phyloP scores from a whole-genome alignment of 768 basidiomycete species.

The Russula abietina region DNA sequence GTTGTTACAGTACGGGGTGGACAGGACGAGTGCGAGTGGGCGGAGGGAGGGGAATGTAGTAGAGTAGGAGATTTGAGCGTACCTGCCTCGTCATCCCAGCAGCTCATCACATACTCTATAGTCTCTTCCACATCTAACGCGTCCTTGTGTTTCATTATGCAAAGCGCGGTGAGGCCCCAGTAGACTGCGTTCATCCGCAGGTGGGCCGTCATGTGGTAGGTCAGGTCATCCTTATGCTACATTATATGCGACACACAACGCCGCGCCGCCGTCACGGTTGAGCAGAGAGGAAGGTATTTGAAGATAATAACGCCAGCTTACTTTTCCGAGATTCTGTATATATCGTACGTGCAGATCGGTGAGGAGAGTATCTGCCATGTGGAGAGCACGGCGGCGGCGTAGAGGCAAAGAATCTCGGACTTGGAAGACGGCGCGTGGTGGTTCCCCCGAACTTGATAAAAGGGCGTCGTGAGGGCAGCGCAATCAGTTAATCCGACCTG shows the following conservation, averaged over 20 bases:
- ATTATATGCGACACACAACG: too few species aligned
- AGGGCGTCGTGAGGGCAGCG: neutral
- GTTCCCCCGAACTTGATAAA: neutral
- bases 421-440: neutral
- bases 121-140: slow-evolving; percentile 82
- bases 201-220: slow-evolving; percentile 88
- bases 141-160: slow-evolving; percentile 69
- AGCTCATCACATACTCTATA: slow-evolving; percentile 85
- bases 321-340: slow-evolving; percentile 69
- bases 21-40: too few species aligned
- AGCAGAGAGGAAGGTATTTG: neutral
- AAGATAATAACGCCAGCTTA: slow-evolving; percentile 27
- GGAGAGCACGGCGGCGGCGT: neutral
- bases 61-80: slow-evolving; percentile 15
- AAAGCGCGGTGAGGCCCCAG: slow-evolving; percentile 86
- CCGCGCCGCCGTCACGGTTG: neutral
- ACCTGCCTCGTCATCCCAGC: slow-evolving; percentile 93
- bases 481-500: neutral
- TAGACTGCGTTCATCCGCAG: slow-evolving; percentile 93
- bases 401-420: neutral
- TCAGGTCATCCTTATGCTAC: slow-evolving; percentile 75
- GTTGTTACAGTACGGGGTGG: too few species aligned
- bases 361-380: slow-evolving; percentile 31
- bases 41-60: too few species aligned
- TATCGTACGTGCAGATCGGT: slow-evolving; percentile 64